These are phyloP conservation scores for Papiliotrema fonsecae DNA, from an alignment of 1,284 basidiomycete genomes.

Conservation along the genomic window DNA sequence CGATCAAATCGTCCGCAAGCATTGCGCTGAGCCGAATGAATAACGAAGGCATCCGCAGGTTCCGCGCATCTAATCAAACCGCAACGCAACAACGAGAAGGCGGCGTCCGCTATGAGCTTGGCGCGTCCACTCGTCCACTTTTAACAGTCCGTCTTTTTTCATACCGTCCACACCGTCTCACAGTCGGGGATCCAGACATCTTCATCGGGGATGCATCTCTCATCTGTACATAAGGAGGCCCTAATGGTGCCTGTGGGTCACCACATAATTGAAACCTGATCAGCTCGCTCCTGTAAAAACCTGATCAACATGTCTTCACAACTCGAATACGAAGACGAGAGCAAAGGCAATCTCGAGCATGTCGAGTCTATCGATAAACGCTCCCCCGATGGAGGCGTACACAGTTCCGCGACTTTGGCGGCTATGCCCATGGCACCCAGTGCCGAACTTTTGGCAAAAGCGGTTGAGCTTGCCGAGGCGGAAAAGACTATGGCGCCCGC, in stretches of 20 bases:
- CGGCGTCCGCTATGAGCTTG: no score
- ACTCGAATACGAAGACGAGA: background rate
- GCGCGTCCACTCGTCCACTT: no score
- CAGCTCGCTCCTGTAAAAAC: background rate
- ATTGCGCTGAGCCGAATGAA: no score
- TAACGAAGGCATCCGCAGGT: no score
- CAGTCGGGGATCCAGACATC: no score
- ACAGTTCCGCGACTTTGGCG: background rate
- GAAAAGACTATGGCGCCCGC: background rate
- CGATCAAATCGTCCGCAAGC: no score
- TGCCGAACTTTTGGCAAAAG: background rate
- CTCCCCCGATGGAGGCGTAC: background rate
- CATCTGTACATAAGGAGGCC: no score
- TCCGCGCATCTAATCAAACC: no score
- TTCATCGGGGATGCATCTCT: no score
- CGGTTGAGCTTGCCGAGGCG: background rate
- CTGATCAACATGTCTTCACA: background rate
- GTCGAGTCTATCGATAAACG: constrained; percentile 1
- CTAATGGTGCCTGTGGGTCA: background rate
- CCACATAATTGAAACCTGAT: background rate
- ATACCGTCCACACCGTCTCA: no score
- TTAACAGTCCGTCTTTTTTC: no score
- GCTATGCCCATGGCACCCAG: background rate
- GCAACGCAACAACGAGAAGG: no score
- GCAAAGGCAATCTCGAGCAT: background rate